phyloP scores from a whole-genome alignment of 1,284 basidiomycete genomes.

The Papiliotrema fonsecae region DNA sequence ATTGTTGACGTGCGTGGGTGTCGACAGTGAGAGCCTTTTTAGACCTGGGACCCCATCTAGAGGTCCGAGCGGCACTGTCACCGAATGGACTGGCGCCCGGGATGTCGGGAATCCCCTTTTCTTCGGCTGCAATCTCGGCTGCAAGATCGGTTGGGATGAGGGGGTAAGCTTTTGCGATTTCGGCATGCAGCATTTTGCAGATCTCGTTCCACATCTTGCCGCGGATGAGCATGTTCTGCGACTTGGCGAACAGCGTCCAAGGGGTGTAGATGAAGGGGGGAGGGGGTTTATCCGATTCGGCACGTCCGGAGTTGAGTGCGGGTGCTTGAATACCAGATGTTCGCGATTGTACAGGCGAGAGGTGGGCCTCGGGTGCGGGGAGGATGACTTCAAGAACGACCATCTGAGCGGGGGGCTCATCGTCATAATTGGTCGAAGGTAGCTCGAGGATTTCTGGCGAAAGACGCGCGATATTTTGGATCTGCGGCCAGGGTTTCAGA shows the following conservation, averaged over 20 bases:
- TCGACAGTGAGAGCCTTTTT: neutral
- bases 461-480: constrained; percentile 47
- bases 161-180: constrained; percentile 47
- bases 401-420: constrained; percentile 44
- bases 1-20: constrained; percentile 10
- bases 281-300: constrained; percentile 47
- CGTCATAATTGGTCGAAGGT: constrained; percentile 43
- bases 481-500: constrained; percentile 49
- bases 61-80: constrained; percentile 3
- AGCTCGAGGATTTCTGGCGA: constrained; percentile 53
- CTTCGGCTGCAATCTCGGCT: constrained; percentile 34
- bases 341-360: constrained; percentile 38
- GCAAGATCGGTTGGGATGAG: constrained; percentile 39
- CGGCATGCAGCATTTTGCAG: constrained; percentile 11
- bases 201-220: constrained; percentile 15
- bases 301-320: constrained; percentile 31
- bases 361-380: constrained; percentile 42
- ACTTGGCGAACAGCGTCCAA: constrained; percentile 51
- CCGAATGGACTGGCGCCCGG: constrained; percentile 14
- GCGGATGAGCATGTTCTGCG: constrained; percentile 36
- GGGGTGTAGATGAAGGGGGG: constrained; percentile 53
- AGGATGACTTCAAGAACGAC: constrained; percentile 52
- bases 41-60: constrained; percentile 13
- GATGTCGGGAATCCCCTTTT: constrained; percentile 15
- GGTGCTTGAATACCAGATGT: constrained; percentile 42